phyloP scores from a whole-genome alignment of 192 early-diverging fungal species.

The Coemansia sp. region DNA sequence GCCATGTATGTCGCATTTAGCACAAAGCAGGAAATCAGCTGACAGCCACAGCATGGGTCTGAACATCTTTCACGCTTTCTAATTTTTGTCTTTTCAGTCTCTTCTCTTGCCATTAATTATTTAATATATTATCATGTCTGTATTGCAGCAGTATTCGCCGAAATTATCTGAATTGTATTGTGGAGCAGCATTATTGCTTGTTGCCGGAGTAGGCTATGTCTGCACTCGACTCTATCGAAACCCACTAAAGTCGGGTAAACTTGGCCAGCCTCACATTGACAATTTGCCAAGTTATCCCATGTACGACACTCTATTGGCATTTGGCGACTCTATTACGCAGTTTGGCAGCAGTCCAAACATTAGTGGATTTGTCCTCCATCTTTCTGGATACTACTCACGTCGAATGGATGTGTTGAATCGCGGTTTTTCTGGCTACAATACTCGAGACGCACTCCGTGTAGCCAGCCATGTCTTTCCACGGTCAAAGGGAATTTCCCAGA shows the following conservation, averaged over 20 bases:
- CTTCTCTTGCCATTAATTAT: background rate
- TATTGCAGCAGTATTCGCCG: background rate
- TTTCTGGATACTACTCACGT: constrained; percentile 61
- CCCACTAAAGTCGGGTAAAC: background rate
- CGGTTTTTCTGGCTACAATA: constrained; percentile 79
- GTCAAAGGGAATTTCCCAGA: background rate
- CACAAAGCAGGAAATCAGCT: background rate
- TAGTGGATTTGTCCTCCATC: constrained; percentile 55
- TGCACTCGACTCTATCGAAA: background rate
- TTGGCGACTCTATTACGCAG: constrained; percentile 45
- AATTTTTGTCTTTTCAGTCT: background rate
- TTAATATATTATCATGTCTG: background rate
- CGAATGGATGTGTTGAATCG: constrained; percentile 75
- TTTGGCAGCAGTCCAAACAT: constrained; percentile 17
- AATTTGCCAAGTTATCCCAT: constrained; percentile 4
- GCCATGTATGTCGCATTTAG: background rate
- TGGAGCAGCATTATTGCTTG: background rate
- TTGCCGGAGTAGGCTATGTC: background rate
- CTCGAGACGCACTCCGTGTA: constrained; percentile 60
- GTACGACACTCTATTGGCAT: constrained; percentile 28
- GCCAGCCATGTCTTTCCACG: constrained; percentile 59
- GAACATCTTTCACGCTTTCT: background rate
- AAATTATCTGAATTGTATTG: background rate
- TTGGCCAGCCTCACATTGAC: background rate
- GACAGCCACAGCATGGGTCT: background rate